Base-by-base conservation (phyloP, 306 rosid genomes). In the Luffa aegyptiaca region DNA sequence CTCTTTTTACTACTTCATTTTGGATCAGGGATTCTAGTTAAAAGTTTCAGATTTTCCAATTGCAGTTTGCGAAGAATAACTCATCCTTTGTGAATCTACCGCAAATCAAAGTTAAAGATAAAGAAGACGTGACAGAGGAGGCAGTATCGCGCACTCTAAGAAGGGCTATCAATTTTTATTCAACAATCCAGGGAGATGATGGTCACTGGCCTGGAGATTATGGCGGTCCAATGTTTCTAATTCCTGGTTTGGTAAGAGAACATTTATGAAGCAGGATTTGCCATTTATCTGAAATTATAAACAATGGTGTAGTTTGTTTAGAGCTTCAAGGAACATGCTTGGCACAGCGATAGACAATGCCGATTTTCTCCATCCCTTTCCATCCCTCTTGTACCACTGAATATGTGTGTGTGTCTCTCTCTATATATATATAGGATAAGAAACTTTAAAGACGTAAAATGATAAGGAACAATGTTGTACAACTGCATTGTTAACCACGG, bases 181-280 rank as follows among this genome's bases (percentile, higher is more conserved):
- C 87, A 11, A 84, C 85, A 56, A 84, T 84, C 57, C 85, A 84
- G 80, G 87, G 81, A 14, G 59, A 84, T 37, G 87, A 81, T 48
- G 85, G 87, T 33, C 87, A 73, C 36, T 84, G 87, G 87, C 79
- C 87, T 18, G 85, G 87, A 57, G 87, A 84, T 57, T 84, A 84
- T 74, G 87, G 87, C 13, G 87, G 87, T 57, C 81, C 85, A 6
- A 84, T 84, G 85, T 84, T 84, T 79, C 81, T 84, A 58, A 65
- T 81, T 57, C 87, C 87, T 55, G 87, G 87, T 78, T 65, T 84
- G 82, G 87, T 84, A 73, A 64, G 78, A 35, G 6, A 52, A 65
- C 35, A 21, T 69, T 10, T 79, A 3, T 37, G 41, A 11, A 33
- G 53, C 17, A 10, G 75, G 55, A 46, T 46, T 48, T 46, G 10